phyloP scores from a whole-genome alignment of 139 green algal genomes.

The Chlamydomonas incerta region DNA sequence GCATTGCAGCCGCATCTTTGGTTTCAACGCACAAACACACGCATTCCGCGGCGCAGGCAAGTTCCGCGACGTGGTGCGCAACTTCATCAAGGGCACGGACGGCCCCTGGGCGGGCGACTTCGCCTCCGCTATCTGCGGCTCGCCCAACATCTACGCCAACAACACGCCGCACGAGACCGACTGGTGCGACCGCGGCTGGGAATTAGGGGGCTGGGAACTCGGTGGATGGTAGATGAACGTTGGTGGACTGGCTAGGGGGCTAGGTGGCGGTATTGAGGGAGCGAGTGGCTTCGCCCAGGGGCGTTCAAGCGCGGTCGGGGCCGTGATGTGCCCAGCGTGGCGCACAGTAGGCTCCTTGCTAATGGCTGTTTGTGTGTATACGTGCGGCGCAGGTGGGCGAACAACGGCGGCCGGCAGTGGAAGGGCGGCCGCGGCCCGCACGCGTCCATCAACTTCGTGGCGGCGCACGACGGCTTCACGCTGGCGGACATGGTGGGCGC shows the following conservation, averaged over 20 bases:
- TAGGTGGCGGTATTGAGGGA: neutral
- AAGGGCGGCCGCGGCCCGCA: slow-evolving; percentile 77
- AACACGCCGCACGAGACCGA: slow-evolving; percentile 51
- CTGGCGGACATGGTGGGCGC: slow-evolving; percentile 86
- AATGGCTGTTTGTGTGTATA: too few species aligned
- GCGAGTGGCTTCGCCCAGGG: too few species aligned
- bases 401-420: slow-evolving; percentile 84
- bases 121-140: slow-evolving; percentile 84
- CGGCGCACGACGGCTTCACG: slow-evolving; percentile 97
- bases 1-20: too few species aligned
- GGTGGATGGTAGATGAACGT: neutral
- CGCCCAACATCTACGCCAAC: slow-evolving; percentile 84
- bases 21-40: too few species aligned
- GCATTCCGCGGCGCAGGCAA: slow-evolving; percentile 40
- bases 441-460: slow-evolving; percentile 97
- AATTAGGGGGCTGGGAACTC: neutral
- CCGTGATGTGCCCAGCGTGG: too few species aligned
- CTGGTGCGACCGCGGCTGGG: slow-evolving; percentile 52
- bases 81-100: slow-evolving; percentile 91
- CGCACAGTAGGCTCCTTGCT: too few species aligned
- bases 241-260: neutral
- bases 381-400: slow-evolving; percentile 76
- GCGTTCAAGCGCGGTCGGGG: too few species aligned
- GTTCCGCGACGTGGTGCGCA: slow-evolving; percentile 93
- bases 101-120: slow-evolving; percentile 85